These are phyloP conservation scores for Inonotus hispidus DNA, from an alignment of 1,284 basidiomycete genomes.

Conservation along the genomic window DNA sequence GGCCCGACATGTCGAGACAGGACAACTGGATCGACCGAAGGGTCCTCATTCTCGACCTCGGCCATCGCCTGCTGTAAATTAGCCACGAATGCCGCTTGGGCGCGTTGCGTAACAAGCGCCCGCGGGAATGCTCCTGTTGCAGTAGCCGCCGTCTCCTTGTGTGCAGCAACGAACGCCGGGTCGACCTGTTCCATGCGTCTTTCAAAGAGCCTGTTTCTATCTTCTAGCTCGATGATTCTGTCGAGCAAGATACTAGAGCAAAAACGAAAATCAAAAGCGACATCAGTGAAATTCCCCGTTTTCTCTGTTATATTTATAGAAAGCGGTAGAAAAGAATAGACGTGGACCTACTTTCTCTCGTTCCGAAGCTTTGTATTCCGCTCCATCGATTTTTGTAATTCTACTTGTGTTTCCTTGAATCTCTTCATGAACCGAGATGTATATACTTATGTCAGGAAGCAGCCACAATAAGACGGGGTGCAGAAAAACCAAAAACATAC, in stretches of 20 bases:
- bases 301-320: not conserved
- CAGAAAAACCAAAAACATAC: slow-evolving; percentile 34
- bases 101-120: slow-evolving; percentile 34
- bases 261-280: slow-evolving; percentile 11
- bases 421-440: slow-evolving; percentile 33
- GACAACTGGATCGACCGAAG: slow-evolving; percentile 39
- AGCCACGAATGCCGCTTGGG: slow-evolving; percentile 33
- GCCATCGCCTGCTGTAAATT: slow-evolving; percentile 45
- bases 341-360: slow-evolving; percentile 49
- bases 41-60: slow-evolving; percentile 45
- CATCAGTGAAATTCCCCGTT: not conserved
- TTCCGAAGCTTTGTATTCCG: slow-evolving; percentile 51
- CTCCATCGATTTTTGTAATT: slow-evolving; percentile 50
- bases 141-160: slow-evolving; percentile 23
- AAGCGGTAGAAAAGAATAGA: slow-evolving; percentile 12
- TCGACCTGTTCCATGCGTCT: slow-evolving; percentile 24
- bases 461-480: not conserved
- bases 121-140: slow-evolving; percentile 43
- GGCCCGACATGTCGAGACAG: slow-evolving; percentile 42
- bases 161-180: slow-evolving; percentile 17
- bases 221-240: slow-evolving; percentile 55
- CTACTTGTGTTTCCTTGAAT: slow-evolving; percentile 48
- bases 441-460: not conserved
- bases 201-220: slow-evolving; percentile 24
- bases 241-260: slow-evolving; percentile 46